These are phyloP conservation scores for Aquilaria malaccensis DNA, from an alignment of 345 rosid species.

Conservation along the genomic window DNA sequence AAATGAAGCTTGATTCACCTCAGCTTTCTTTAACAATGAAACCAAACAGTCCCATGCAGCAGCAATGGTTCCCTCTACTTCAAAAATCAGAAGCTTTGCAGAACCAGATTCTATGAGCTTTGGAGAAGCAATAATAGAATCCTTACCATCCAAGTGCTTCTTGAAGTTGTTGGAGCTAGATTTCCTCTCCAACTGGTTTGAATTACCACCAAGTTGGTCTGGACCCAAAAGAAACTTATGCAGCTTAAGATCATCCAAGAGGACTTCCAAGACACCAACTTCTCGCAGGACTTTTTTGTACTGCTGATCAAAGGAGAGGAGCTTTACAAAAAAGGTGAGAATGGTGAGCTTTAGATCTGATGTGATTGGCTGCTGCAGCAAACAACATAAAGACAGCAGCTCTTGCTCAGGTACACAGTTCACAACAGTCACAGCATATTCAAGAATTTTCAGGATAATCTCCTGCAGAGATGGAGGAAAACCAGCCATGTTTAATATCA, in stretches of 20 bases:
- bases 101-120: slow-evolving; percentile 70
- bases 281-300: slow-evolving; percentile 90
- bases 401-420: slow-evolving; percentile 97
- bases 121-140: slow-evolving; percentile 78
- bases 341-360: slow-evolving; percentile 78
- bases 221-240: slow-evolving; percentile 74
- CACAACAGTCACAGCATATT: slow-evolving; percentile 92
- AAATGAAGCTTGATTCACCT: slow-evolving; percentile 72
- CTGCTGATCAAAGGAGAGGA: slow-evolving; percentile 88
- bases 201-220: slow-evolving; percentile 37
- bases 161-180: slow-evolving; percentile 68
- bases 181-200: slow-evolving; percentile 44
- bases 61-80: slow-evolving; percentile 63
- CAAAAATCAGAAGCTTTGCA: slow-evolving; percentile 66
- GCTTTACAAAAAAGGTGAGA: slow-evolving; percentile 86
- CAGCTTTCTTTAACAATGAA: slow-evolving; percentile 83
- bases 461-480: slow-evolving; percentile 86
- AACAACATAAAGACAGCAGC: slow-evolving; percentile 85
- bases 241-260: slow-evolving; percentile 84
- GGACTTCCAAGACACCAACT: slow-evolving; percentile 87
- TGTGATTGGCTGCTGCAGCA: slow-evolving; percentile 85
- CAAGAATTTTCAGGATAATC: slow-evolving; percentile 87
- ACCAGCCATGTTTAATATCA: slow-evolving; percentile 83
- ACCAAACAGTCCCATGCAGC: slow-evolving; percentile 91
- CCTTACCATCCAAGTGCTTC: slow-evolving; percentile 68